A percentile compares a stretch with the other conserved stretches of the same genome.
phyloP scores from a whole-genome alignment of 176 grass and related monocot species.

The Carex scoparia region DNA sequence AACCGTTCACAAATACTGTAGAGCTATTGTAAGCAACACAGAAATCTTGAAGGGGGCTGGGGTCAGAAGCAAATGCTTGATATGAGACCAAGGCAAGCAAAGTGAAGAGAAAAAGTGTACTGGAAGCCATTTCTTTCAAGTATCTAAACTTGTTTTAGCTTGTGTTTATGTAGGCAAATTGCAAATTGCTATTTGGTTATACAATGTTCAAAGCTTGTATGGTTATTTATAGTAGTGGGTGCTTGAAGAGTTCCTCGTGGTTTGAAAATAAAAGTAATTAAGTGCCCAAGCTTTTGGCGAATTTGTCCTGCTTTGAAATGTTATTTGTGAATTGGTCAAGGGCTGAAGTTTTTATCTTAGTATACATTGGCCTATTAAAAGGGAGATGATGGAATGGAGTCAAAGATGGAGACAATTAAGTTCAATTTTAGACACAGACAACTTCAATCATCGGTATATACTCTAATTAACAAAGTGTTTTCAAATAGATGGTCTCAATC shows the following conservation, averaged over 20 bases:
- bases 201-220: not conserved
- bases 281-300: not conserved
- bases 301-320: not conserved
- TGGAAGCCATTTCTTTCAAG: not conserved
- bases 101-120: not conserved
- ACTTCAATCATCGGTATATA: not conserved
- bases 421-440: not conserved
- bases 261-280: not conserved
- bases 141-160: not conserved
- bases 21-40: no score
- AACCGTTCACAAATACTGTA: no score
- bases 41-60: constrained; percentile 8
- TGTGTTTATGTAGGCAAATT: not conserved
- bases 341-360: not conserved
- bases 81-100: not conserved
- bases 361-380: not conserved
- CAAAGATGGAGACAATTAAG: no score
- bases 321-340: not conserved
- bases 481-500: not conserved
- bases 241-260: not conserved
- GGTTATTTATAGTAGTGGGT: no score
- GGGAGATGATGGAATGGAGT: no score
- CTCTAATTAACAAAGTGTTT: not conserved
- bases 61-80: constrained; percentile 40
- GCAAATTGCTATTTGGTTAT: not conserved